Evolutionary conservation across 305 asterid species (phyloP).

Genomic region (Withania somnifera): DNA sequence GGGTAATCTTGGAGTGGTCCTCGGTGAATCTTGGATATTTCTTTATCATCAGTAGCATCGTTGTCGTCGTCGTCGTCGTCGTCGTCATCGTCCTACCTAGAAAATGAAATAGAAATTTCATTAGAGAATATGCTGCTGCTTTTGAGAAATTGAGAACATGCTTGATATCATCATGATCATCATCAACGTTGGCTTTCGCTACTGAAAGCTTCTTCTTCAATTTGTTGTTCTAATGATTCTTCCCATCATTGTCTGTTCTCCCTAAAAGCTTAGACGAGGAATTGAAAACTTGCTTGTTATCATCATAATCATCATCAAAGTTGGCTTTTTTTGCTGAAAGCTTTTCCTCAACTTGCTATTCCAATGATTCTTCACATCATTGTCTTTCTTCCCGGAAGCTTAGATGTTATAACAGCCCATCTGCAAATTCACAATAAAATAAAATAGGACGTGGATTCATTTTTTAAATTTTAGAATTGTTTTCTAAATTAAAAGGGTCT

Average conservation of each 20-base stretch:
- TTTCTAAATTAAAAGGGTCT: no score
- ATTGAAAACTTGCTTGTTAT: background rate
- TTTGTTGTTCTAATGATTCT: constrained; percentile 19
- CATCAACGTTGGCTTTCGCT: background rate
- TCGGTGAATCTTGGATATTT: background rate
- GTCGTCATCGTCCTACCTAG: no score
- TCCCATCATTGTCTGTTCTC: constrained; percentile 24
- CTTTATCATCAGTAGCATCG: no score
- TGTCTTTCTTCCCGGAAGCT: constrained; percentile 24
- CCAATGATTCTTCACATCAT: constrained; percentile 24
- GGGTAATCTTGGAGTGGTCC: background rate
- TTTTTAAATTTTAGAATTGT: no score
- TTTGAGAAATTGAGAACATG: background rate
- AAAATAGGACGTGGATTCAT: background rate
- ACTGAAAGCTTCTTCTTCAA: constrained; percentile 9
- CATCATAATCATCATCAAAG: background rate
- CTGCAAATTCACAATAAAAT: background rate
- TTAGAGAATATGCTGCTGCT: background rate
- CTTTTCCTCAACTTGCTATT: constrained; percentile 15
- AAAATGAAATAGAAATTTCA: background rate
- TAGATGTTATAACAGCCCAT: constrained; percentile 23
- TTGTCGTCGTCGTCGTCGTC: no score
- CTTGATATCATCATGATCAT: background rate
- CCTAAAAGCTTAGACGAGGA: constrained; percentile 17
- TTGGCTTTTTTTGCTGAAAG: background rate